Percentiles rank a stretch among this genome's conserved stretches.
Conservation (phyloP, 257 asterid genomes). For the Sherardia arvensis region DNA sequence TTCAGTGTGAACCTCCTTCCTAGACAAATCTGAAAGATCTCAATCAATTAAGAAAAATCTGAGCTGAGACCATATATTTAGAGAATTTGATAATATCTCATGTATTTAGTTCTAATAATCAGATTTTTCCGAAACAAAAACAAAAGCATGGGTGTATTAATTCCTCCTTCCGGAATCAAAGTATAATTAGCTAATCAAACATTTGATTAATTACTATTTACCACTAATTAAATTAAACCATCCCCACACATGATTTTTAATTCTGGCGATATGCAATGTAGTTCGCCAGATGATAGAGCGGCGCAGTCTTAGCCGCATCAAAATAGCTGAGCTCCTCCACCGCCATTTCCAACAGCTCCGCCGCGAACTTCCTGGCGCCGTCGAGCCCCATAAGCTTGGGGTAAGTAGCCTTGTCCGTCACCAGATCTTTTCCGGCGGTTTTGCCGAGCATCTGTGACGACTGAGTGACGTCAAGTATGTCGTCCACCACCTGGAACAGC, state of each 20-base stretch:
- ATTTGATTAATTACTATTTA: neutral
- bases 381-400: slow-evolving; percentile 63
- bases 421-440: slow-evolving; percentile 64
- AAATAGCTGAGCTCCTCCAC: slow-evolving; percentile 41
- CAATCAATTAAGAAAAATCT: too few relatives aligned
- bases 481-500: slow-evolving; percentile 78
- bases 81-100: too few relatives aligned
- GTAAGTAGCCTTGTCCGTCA: slow-evolving; percentile 45
- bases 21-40: too few relatives aligned
- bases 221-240: neutral
- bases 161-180: neutral
- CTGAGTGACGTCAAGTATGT: slow-evolving; percentile 52
- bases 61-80: too few relatives aligned
- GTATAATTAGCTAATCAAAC: neutral
- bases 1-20: too few relatives aligned
- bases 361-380: slow-evolving; percentile 38
- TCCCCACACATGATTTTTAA: slow-evolving; percentile 1
- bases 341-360: slow-evolving; percentile 41
- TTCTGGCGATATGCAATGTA: slow-evolving; percentile 55
- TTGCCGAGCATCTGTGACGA: slow-evolving; percentile 50
- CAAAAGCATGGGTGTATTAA: neutral
- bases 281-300: slow-evolving; percentile 45
- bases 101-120: too few relatives aligned
- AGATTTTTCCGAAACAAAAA: neutral
- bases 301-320: slow-evolving; percentile 47